These are phyloP conservation scores for Diaporthe vaccinii DNA, from an alignment of 2,329 filamentous ascomycete genomes.

Conservation along the genomic window DNA sequence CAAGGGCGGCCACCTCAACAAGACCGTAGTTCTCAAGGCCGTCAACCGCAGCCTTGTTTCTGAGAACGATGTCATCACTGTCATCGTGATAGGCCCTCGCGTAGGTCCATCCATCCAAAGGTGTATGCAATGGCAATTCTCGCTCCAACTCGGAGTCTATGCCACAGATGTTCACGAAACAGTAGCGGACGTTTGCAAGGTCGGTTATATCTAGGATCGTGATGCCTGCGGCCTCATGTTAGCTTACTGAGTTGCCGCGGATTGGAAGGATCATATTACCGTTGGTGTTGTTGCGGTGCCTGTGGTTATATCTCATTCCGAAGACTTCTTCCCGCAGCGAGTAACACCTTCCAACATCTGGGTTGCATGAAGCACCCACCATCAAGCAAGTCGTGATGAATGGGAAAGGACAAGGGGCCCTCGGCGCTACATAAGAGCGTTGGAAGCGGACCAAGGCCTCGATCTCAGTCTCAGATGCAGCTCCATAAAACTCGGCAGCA, in stretches of 20 bases:
- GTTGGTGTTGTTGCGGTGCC: too few relatives aligned
- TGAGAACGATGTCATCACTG: background rate
- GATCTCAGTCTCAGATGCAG: background rate
- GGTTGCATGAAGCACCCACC: background rate
- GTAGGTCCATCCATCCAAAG: background rate
- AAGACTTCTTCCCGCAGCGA: background rate
- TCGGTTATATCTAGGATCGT: background rate
- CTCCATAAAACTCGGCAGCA: background rate
- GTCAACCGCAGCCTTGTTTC: too few relatives aligned
- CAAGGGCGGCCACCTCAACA: background rate
- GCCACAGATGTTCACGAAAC: background rate
- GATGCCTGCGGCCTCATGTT: background rate
- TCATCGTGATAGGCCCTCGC: background rate
- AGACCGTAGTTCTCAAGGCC: background rate
- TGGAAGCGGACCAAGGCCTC: background rate
- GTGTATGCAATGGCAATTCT: background rate
- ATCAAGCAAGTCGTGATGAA: constrained; percentile 1
- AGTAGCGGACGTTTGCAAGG: background rate
- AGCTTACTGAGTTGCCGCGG: background rate
- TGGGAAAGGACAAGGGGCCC: background rate
- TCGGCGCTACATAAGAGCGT: accelerated
- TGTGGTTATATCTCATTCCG: too few relatives aligned
- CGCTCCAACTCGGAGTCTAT: too few relatives aligned
- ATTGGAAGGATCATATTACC: background rate
- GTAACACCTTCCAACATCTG: accelerated